Percentiles rank a stretch among this genome's conserved stretches.
These are phyloP conservation scores for Cymbidium sinense DNA, from an alignment of 106 monocot species.

Conservation along the genomic window DNA sequence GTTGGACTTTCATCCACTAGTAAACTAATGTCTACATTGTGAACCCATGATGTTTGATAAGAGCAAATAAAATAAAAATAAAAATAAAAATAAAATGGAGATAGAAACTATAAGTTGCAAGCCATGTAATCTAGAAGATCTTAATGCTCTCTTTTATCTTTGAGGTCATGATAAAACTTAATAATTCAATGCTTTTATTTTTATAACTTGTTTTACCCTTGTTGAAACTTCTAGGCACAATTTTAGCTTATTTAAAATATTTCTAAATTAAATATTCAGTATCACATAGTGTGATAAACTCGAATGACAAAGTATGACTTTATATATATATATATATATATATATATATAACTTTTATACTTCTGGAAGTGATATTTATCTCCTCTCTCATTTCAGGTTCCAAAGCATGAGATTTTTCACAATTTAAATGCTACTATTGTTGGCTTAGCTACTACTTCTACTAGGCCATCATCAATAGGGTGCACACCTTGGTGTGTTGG, in stretches of 20 bases:
- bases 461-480: constrained; percentile 8
- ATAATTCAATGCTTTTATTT: neutral
- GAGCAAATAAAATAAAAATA: too few species aligned
- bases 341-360: too few species aligned
- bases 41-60: neutral
- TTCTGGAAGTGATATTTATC: too few species aligned
- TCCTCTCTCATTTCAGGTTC: constrained; percentile 38
- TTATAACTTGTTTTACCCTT: neutral
- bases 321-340: too few species aligned
- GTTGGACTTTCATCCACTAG: neutral
- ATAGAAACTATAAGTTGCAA: too few species aligned
- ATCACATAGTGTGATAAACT: too few species aligned
- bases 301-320: too few species aligned
- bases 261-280: neutral
- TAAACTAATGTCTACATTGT: neutral
- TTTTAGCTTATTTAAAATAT: neutral
- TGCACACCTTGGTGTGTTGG: constrained; percentile 69
- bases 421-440: constrained; percentile 91
- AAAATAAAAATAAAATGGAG: too few species aligned
- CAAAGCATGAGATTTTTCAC: constrained; percentile 60
- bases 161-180: too few species aligned
- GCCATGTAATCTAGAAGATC: too few species aligned
- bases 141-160: too few species aligned
- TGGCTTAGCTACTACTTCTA: constrained; percentile 58
- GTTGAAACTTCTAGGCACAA: neutral